Base-by-base conservation (phyloP, 2,329 filamentous ascomycete species). In the Stenocarpella maydis region DNA sequence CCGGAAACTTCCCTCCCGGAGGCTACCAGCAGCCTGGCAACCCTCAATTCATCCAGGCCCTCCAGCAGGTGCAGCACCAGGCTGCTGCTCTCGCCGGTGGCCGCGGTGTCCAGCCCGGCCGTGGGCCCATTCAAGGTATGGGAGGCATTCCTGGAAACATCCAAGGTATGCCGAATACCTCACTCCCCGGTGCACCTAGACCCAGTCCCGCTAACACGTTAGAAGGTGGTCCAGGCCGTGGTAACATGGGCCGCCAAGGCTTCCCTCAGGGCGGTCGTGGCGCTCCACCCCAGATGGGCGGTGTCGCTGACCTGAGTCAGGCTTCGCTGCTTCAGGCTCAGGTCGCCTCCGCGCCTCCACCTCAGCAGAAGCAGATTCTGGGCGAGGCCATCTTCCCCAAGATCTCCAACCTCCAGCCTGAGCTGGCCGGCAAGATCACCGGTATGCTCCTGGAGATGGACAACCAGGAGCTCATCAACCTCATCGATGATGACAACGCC, bases 381-480 rank as follows among this genome's bases (percentile, higher is more conserved):
- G 96, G 96, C 81, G 96, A 99, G 85, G 91, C 94, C 76, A 92
- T 99, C 76, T 99, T 98, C 88, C 96, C 96, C 79, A 99, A 98
- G 92, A 98, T 99, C 78, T 91, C 95, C 82, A 90, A 89, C 75
- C 91, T 97, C 83, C 96, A 99, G 86, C 92, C 94, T 71, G 95
- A 98, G 77, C 88, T 99, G 78, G 96, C 96, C 72, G 96, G 96
- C 80, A 99, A 99, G 91, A 98, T 99, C 82, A 99, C 96, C 72
- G 96, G 96, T 84, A 99, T 99, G 96, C 92, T 99, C 77, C 85
- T 99, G 77, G 96, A 99, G 89, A 99, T 99, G 96, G 96, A 98
- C 78, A 98, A 98, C 84, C 81, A 87, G 69, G 96, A 99, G 86
- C 87, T 99, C 76, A 88, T 99, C 79, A 93, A 93, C 84, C 89